These are phyloP conservation scores for Coemansia sp. DNA, from an alignment of 192 early-diverging fungal species.

Conservation along the genomic window DNA sequence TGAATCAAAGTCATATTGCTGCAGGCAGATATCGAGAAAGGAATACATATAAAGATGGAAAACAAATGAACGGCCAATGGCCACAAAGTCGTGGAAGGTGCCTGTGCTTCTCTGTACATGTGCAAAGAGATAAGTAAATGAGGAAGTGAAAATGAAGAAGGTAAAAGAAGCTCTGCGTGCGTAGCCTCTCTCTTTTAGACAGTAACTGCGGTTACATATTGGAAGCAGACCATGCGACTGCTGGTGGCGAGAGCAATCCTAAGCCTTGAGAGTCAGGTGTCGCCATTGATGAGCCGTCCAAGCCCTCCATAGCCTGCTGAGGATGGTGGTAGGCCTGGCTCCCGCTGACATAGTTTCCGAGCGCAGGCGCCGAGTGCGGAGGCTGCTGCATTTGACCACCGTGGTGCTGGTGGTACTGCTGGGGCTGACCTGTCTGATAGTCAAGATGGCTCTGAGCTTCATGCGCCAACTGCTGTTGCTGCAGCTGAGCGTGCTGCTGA, in stretches of 20 bases:
- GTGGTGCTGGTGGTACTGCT: conserved; percentile 38
- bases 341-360: conserved; percentile 40
- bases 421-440: conserved; percentile 28
- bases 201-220: conserved; percentile 35
- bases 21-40: background rate
- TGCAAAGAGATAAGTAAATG: conserved; percentile 35
- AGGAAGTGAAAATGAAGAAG: background rate
- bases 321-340: conserved; percentile 45
- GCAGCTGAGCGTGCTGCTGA: conserved; percentile 12
- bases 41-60: conserved; percentile 1
- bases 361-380: conserved; percentile 18
- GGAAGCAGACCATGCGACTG: conserved; percentile 46
- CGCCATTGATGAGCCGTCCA: conserved; percentile 33
- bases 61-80: background rate
- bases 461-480: conserved; percentile 18
- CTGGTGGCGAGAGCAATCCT: conserved; percentile 48
- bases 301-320: conserved; percentile 43
- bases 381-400: conserved; percentile 18
- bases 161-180: background rate
- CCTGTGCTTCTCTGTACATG: conserved; percentile 30
- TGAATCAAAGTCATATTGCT: background rate
- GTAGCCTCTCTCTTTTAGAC: background rate
- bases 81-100: background rate
- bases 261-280: conserved; percentile 43
- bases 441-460: conserved; percentile 26